phyloP scores from a whole-genome alignment of 2,329 filamentous ascomycete species.

The Cytospora mali region DNA sequence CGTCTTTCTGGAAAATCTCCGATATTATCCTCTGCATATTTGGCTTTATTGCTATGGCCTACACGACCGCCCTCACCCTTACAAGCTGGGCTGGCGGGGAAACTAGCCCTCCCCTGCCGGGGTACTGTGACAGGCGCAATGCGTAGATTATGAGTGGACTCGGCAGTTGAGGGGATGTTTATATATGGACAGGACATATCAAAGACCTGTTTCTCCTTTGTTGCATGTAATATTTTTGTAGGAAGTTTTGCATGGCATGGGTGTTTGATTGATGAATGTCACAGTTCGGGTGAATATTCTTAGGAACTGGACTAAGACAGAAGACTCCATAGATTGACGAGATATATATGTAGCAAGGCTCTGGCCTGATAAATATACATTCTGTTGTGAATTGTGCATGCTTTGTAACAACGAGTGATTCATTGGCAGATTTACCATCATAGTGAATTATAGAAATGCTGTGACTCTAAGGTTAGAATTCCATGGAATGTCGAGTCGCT shows the following conservation, averaged over 20 bases:
- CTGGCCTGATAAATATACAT: background rate
- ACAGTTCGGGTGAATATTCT: background rate
- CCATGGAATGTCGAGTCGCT: background rate
- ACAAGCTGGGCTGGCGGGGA: constrained; percentile 76
- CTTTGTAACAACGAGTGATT: background rate
- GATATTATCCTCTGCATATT: constrained; percentile 81
- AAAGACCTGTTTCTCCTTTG: constrained; percentile 13
- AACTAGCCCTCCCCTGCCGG: constrained; percentile 47
- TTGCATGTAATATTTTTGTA: constrained; percentile 11
- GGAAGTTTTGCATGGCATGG: constrained; percentile 23
- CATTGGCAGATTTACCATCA: background rate
- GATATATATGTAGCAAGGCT: background rate
- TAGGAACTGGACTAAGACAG: constrained; percentile 12
- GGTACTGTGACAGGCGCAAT: constrained; percentile 55
- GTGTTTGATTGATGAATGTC: constrained; percentile 5
- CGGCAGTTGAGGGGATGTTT: background rate
- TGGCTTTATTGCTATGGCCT: constrained; percentile 84
- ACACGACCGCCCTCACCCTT: constrained; percentile 86
- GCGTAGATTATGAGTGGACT: constrained; percentile 24
- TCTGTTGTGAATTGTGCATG: background rate
- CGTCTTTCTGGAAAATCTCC: constrained; percentile 64
- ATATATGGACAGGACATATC: background rate
- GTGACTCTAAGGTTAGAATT: background rate
- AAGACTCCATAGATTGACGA: constrained; percentile 21
- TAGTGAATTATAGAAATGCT: background rate